Evolutionary conservation across 2,329 filamentous ascomycete genomes (phyloP), one percentile per base, ranked within the genome.

Genomic region (Mycogone perniciosa): DNA sequence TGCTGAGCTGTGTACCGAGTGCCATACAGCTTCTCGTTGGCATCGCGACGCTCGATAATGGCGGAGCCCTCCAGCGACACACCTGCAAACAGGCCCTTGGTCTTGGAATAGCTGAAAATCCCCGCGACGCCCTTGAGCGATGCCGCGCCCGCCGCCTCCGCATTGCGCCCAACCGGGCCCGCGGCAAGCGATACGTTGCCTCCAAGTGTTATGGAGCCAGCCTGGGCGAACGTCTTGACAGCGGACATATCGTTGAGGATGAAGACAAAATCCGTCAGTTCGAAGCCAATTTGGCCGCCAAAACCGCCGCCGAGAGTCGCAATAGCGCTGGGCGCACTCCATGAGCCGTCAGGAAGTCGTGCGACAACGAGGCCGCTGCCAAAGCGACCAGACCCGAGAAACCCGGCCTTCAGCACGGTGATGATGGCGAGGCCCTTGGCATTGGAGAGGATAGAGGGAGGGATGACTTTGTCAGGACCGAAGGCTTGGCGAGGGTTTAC

Each of bases 41-140:
- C 93, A 70, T 99, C 93, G 71, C 90, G 86, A 57, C 93, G 83
- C 73, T 99, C 93, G 56, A 97, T 88, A 57, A 99, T 85, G 48
- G 88, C 90, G 55, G 87, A 92, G 26, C 93, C 93, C 68, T 99
- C 93, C 58, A 99, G 75, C 60, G 88, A 95, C 44, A 99, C 91
- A 64, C 93, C 93, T 5, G 93, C 93, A 61, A 99, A 99, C 31
- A 99, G 74, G 20, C 93, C 93, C 74, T 96, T 97, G 9, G 93
- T 99, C 73, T 96, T 97, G 67, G 87, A 93, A 76, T 99, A 99
- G 62, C 88, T 89, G 75, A 99, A 99, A 45, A 99, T 85, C 48
- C 89, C 93, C 0, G 91, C 88, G 7, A 97, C 86, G 56, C 89
- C 85, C 74, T 84, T 92, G 56, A 95, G 77, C 59, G 89, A 96